Evolutionary conservation across 1,139 yeast species (phyloP).

Genomic region (Candida glucosophila): DNA sequence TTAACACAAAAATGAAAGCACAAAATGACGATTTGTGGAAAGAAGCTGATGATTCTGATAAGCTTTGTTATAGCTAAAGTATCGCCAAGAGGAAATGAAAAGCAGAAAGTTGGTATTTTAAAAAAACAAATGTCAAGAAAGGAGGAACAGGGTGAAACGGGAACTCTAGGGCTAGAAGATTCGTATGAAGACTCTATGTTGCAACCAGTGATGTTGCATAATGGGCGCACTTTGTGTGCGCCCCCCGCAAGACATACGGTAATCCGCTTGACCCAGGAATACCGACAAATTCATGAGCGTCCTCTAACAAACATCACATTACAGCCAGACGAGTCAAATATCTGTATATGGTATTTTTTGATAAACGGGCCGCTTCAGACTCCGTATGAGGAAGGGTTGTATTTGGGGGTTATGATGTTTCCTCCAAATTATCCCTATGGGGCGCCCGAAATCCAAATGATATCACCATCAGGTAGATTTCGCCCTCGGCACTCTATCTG

Average conservation of each 20-base stretch:
- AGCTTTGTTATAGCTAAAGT: too few species aligned
- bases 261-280: neutral
- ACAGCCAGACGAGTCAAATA: slow-evolving; percentile 8
- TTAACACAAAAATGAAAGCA: too few species aligned
- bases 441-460: slow-evolving; percentile 12
- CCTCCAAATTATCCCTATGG: slow-evolving; percentile 10
- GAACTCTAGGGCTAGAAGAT: slow-evolving; percentile 6
- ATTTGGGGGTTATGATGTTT: slow-evolving; percentile 9
- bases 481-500: slow-evolving; percentile 7
- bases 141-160: too few species aligned
- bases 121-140: too few species aligned
- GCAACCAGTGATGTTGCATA: too few species aligned
- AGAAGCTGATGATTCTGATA: too few species aligned
- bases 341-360: slow-evolving; percentile 11
- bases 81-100: too few species aligned
- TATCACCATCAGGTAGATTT: slow-evolving; percentile 10
- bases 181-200: slow-evolving; percentile 6
- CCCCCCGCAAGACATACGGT: neutral
- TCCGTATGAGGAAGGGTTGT: slow-evolving; percentile 9
- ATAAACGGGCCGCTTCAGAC: slow-evolving; percentile 9
- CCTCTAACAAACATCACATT: slow-evolving; percentile 8
- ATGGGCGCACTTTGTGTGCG: too few species aligned
- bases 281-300: slow-evolving; percentile 1
- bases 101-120: too few species aligned
- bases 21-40: too few species aligned